Conservation (phyloP, 176 grass and related monocot species). For the Hsuehochloa calcarea region DNA sequence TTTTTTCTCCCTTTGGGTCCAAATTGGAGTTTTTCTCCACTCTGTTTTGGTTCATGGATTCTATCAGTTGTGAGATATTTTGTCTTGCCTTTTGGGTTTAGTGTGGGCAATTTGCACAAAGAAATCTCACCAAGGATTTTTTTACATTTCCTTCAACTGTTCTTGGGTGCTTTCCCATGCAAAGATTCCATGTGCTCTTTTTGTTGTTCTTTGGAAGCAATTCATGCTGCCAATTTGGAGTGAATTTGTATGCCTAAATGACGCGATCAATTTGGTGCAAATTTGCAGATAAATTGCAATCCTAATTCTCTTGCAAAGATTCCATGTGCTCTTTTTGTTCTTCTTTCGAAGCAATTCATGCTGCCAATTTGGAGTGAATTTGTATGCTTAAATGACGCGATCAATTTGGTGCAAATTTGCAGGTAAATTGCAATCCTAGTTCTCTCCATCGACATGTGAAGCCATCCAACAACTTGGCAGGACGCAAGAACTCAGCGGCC, state of each 20-base stretch:
- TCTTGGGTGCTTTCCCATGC: slow-evolving; percentile 43
- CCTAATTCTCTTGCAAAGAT: slow-evolving; percentile 47
- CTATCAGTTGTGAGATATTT: not conserved
- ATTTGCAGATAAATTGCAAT: too few species aligned
- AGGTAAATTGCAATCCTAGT: not conserved
- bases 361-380: not conserved
- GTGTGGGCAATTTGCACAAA: not conserved
- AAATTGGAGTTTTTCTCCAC: not conserved
- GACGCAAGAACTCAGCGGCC: slow-evolving; percentile 1
- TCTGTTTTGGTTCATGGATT: not conserved
- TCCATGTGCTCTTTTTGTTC: slow-evolving; percentile 12
- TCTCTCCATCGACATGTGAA: slow-evolving; percentile 41
- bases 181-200: slow-evolving; percentile 36
- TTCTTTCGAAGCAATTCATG: not conserved
- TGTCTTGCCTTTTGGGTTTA: not conserved
- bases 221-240: not conserved
- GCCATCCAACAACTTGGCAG: not conserved
- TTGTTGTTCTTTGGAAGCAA: not conserved
- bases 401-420: slow-evolving; percentile 4
- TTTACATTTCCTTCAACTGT: slow-evolving; percentile 24
- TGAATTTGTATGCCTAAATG: too few species aligned
- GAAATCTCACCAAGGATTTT: slow-evolving; percentile 15
- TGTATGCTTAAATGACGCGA: not conserved
- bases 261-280: too few species aligned
- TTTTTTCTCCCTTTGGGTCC: not conserved